Evolutionary conservation across 2,329 filamentous ascomycete species (phyloP), one percentile per base, ranked within the genome.

Genomic region (Graphiopsis chlorocephala): DNA sequence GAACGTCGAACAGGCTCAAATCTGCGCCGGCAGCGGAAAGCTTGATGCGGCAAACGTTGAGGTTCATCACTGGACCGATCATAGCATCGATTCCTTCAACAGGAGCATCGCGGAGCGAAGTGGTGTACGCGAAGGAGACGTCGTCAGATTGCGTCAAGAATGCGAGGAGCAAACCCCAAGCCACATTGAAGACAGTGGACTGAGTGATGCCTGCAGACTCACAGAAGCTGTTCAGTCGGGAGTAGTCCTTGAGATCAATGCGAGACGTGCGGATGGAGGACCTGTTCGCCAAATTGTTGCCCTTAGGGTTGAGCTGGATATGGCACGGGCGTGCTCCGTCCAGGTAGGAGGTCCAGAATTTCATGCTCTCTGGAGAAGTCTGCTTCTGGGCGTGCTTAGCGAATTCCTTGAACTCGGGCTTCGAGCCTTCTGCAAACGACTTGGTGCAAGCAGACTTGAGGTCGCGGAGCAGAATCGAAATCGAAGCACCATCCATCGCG

Each of bases 401-500:
- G 33, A 62, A 62, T 11, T 45, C 23, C 33, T 42, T 52, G 33
- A 62, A 62, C 25, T 62, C 60, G 23, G 60, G 60, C 25, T 62
- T 53, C 17, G 48, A 8, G 3, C 48, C 60, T 8, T 42, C 17
- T 10, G 48, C 10, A 33, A 62, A 55, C 8, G 33, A 55, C 2
- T 33, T 31, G 15, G 60, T 26, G 31, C 60, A 62, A n/a, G 33
- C 48, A 15, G 28, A 50, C 25, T 53, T 62, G 1, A 62, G 33
- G 25, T 62, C 60, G 25, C 48, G 48, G n/a, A 62, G 31, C n/a
- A 62, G 25, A 3, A 62, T 62, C 23, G 60, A 62, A n/a, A 62
- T 84, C 83, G 66, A 86, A 81, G 69, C 82, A 86, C 42, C 79
- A 78, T 77, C 75, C 57, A 75, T 76, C 38, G 75, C 74, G 6